Percentiles rank a stretch among this genome's conserved stretches.
These are phyloP conservation scores for barley (Hordeum vulgare) DNA, from an alignment of 176 grass and related monocot species.

Conservation along the genomic window DNA sequence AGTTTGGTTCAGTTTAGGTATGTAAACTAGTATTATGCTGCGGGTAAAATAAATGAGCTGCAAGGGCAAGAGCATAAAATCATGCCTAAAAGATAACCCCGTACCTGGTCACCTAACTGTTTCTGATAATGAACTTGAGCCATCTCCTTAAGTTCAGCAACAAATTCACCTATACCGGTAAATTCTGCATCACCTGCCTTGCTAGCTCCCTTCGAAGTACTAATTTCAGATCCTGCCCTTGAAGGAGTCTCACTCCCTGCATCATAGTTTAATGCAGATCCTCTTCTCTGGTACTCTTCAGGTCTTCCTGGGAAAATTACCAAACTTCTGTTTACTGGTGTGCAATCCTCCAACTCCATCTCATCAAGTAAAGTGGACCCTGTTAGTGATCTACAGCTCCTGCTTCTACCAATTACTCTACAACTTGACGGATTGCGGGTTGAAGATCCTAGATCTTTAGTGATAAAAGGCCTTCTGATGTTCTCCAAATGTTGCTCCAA, in stretches of 20 bases:
- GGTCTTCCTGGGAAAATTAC: conserved; percentile 60
- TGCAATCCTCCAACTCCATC: conserved; percentile 46
- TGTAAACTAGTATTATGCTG: too few relatives aligned
- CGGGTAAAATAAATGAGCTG: neutral
- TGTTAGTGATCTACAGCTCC: conserved; percentile 71
- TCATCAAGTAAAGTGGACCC: conserved; percentile 50
- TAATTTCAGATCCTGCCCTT: conserved; percentile 55
- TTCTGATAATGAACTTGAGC: conserved; percentile 68
- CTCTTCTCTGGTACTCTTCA: conserved; percentile 47
- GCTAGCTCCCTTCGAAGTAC: conserved; percentile 22
- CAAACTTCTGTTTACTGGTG: conserved; percentile 66
- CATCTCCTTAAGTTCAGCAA: conserved; percentile 88
- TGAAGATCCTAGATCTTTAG: conserved; percentile 41
- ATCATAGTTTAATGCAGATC: conserved; percentile 30
- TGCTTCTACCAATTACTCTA: conserved; percentile 74
- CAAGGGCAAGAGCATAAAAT: neutral
- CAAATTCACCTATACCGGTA: conserved; percentile 70
- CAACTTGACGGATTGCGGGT: conserved; percentile 23
- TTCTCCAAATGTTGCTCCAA: conserved; percentile 94
- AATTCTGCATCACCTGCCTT: conserved; percentile 50
- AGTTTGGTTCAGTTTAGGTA: neutral
- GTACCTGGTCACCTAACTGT: conserved; percentile 48
- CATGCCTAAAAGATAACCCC: neutral
- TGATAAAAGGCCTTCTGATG: conserved; percentile 63
- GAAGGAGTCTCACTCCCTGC: conserved; percentile 55